Conservation (phyloP, 106 monocot genomes). For the Dactylorhiza incarnata region DNA sequence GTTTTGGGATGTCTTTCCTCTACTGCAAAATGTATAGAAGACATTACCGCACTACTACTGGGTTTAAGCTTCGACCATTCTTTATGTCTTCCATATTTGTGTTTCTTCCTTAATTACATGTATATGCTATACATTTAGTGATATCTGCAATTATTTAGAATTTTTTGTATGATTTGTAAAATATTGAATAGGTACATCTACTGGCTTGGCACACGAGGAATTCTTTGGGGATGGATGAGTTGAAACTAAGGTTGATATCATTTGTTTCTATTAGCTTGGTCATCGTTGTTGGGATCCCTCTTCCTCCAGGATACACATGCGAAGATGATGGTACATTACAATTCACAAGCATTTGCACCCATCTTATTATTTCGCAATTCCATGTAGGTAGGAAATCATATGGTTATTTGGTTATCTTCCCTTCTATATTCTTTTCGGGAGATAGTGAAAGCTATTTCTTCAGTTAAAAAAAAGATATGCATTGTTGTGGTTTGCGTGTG, state of each 20-base stretch:
- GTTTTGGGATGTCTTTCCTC: not conserved
- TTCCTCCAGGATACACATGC: slow-evolving; percentile 12
- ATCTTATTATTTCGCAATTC: not conserved
- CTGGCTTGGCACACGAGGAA: not conserved
- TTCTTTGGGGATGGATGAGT: slow-evolving; percentile 3
- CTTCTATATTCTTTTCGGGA: too few relatives aligned
- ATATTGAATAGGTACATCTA: not conserved
- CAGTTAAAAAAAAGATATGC: too few relatives aligned
- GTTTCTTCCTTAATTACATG: not conserved
- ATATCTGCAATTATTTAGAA: not conserved
- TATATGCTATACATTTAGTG: not conserved
- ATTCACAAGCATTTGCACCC: too few relatives aligned
- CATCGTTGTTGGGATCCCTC: slow-evolving; percentile 7
- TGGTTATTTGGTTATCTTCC: not conserved
- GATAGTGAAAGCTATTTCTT: too few relatives aligned
- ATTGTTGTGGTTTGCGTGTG: too few relatives aligned
- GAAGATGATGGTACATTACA: slow-evolving; percentile 12
- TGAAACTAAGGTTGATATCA: slow-evolving; percentile 7
- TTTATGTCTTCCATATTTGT: not conserved
- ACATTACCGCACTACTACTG: not conserved
- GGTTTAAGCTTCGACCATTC: not conserved
- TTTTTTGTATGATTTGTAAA: not conserved
- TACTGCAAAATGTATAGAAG: not conserved
- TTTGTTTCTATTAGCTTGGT: slow-evolving; percentile 7
- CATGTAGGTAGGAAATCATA: not conserved